Evolutionary conservation across 768 basidiomycete genomes (phyloP), one percentile per base, ranked within the genome.

Genomic region (Lactifluus echinatus): DNA sequence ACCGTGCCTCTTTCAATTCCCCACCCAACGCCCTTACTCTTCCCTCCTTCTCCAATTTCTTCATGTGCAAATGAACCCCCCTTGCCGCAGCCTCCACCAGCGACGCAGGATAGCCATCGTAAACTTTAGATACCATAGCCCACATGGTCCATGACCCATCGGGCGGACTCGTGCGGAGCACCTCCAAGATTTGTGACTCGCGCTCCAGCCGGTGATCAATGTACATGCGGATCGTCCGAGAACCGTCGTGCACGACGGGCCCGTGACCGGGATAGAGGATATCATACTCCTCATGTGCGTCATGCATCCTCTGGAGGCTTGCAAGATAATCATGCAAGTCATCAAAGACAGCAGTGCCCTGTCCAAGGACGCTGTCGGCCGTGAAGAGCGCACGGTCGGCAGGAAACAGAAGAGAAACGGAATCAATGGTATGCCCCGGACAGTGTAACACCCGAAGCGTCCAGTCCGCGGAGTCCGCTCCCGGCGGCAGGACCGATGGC

Each of bases 391-490:
- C 84, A 24, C 74, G 72, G 64, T 94, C 90, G 44, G 79, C 77
- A 0, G 80, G 75, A 50, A 93, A 73, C 54, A 84, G 73, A 37
- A 97, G 73, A 48, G 78, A 84, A 66, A 96, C 79, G 2, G 90
- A 93, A 69, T 98, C 95, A 45, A 73, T 64, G 0, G 95, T 97
- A 64, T 97, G 95, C 0, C 95, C 95, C 0, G 95, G 95, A 0
- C 90, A 85, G 67, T 91, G 84, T 0, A 97, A 65, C 23, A 96
- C 80, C 24, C 76, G 76, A 10, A 96, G 76, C 6, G 68, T 65
- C 17, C 73, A 44, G 33, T 66, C 61, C 8, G 43, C 45, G 28
- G 56, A 10, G 37, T 58, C 45, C 6, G 47, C 34, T 31, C 56
- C 49, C 10, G 59, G 26, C 5, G 33, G 52, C n/a, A 54, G 60